Base-by-base conservation (phyloP, 106 monocot genomes). In the Alisma plantagoaquatica region DNA sequence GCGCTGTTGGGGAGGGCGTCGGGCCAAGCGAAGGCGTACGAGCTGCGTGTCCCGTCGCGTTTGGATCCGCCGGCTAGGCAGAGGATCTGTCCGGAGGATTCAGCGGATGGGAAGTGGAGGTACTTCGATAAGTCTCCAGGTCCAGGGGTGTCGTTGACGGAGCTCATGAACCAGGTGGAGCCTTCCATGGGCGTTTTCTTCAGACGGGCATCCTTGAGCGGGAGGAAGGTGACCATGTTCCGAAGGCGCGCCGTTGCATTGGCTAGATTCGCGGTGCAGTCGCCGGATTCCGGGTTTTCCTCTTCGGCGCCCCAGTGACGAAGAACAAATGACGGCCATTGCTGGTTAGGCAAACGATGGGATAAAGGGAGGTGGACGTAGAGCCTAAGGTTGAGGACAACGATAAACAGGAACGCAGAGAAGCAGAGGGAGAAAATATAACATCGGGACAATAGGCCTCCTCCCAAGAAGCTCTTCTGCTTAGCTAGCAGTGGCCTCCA, bases 101-200 rank as follows among this genome's bases (percentile, higher is more conserved):
- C 57, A 16, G 31, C 23, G 1, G 87, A 93, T 12, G 92, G 83
- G 66, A 93, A 83, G 57, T 42, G 41, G 24, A 87, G 59, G 74
- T 87, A 59, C 46, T 54, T 17, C 10, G 74, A 24, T 14, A 70
- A 62, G 33, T 60, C 66, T 1, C 22, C 43, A n/a, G n/a, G n/a
- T 17, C 79, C 67, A 44, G 22, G 41, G 11, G 64, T 77, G 62
- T 82, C 79, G 47, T 79, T 58, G 17, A 86, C 4, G 31, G 79
- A 76, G 27, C 57, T 58, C 42, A 58, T 58, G 57, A 58, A 58
- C 57, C 57, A 58, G 10, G 57, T 58, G 57, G 33, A 23, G 3
- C 73, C 81, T 1, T 60, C 47, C 49, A 30, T 31, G 23, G 77
- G 62, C 9, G 27, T 23, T 12, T 46, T 2, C 18, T 62, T 30